Evolutionary conservation across 148 eudicot genomes (phyloP).

Genomic region (Gaultheria prostrata): DNA sequence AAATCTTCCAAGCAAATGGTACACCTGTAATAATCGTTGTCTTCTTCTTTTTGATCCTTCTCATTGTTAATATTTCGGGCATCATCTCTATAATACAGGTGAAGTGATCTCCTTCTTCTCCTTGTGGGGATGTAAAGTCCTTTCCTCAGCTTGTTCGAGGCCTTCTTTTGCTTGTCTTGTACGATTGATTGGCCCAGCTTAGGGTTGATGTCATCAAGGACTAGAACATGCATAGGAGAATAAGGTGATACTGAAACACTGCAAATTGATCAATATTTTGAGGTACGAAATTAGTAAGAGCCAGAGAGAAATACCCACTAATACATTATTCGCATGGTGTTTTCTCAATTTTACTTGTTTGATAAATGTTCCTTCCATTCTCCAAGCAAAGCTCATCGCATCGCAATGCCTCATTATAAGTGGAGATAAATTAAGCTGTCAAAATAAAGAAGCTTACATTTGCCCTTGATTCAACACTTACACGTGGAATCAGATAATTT

Average conservation of each 20-base stretch:
- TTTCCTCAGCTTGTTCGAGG: conserved; percentile 47
- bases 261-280: neutral
- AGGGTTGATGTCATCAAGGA: conserved; percentile 22
- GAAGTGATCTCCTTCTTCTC: conserved; percentile 27
- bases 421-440: neutral
- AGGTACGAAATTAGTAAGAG: neutral
- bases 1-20: conserved; percentile 77
- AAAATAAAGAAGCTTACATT: neutral
- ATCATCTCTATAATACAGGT: conserved; percentile 36
- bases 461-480: neutral
- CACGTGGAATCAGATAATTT: neutral
- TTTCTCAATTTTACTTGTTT: neutral
- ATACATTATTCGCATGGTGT: neutral
- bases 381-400: neutral
- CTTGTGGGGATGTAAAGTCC: conserved; percentile 46
- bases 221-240: neutral
- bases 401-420: neutral
- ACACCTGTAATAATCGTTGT: conserved; percentile 54
- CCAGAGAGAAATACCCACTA: neutral
- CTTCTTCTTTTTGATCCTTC: conserved; percentile 11
- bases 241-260: conserved; percentile 3
- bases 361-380: neutral
- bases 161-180: conserved; percentile 42
- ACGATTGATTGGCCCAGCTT: neutral
- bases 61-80: neutral